phyloP scores from a whole-genome alignment of 768 basidiomycete species.

The Xerocomus brunneocitrinus region DNA sequence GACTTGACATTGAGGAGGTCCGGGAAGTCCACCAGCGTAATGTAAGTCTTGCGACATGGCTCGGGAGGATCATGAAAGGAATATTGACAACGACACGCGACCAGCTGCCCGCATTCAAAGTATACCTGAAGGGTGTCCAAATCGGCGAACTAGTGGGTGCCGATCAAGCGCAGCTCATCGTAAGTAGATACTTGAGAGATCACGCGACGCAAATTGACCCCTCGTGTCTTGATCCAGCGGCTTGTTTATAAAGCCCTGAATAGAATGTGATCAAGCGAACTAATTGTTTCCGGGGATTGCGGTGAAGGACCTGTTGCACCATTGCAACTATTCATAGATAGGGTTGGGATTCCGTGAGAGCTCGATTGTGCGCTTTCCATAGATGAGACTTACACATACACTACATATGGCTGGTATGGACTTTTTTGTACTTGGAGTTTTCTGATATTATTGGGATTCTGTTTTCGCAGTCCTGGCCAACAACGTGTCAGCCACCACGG shows the following conservation, averaged over 20 bases:
- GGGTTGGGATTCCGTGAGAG: constrained; percentile 11
- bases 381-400: constrained; percentile 17
- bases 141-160: constrained; percentile 29
- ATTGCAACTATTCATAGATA: constrained; percentile 19
- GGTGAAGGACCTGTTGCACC: constrained; percentile 1
- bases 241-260: constrained; percentile 27
- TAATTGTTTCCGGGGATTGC: constrained; percentile 5
- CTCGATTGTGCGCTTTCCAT: constrained; percentile 4
- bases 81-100: constrained; percentile 10
- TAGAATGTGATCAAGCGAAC: constrained; percentile 19
- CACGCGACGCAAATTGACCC: constrained; percentile 15
- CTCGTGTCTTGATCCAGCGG: constrained; percentile 19
- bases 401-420: not conserved
- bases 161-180: constrained; percentile 22
- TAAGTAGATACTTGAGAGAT: constrained; percentile 10
- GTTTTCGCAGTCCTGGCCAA: constrained; percentile 1
- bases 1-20: constrained; percentile 28
- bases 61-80: constrained; percentile 12
- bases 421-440: constrained; percentile 2
- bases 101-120: constrained; percentile 29
- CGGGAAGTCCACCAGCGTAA: constrained; percentile 22
- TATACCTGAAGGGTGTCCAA: constrained; percentile 28
- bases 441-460: constrained; percentile 2
- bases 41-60: constrained; percentile 11
- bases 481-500: constrained; percentile 15